A percentile compares a stretch with the other conserved stretches of the same genome.
Evolutionary conservation across 306 rosid genomes (phyloP).

Genomic region (Cyamopsis tetragonoloba): DNA sequence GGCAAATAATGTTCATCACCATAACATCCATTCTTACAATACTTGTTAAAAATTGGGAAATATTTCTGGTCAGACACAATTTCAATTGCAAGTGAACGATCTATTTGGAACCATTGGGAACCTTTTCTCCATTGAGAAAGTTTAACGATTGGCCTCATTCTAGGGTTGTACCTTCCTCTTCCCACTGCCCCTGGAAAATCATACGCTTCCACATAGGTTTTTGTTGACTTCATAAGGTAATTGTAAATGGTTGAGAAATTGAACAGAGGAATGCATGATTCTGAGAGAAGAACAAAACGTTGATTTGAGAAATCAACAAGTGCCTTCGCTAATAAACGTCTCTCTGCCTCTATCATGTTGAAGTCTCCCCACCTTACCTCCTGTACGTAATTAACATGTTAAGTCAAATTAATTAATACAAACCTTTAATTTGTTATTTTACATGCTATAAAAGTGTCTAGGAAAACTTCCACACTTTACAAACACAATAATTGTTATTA

Average conservation of each 20-base stretch:
- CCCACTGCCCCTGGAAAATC: slow-evolving; percentile 50
- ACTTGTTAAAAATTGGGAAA: slow-evolving; percentile 38
- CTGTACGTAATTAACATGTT: too few species aligned
- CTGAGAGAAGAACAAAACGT: slow-evolving; percentile 80
- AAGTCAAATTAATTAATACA: too few species aligned
- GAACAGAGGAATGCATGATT: slow-evolving; percentile 84
- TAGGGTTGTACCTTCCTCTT: slow-evolving; percentile 52
- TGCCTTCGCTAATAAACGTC: slow-evolving; percentile 74
- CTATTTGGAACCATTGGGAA: slow-evolving; percentile 88
- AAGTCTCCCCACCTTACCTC: slow-evolving; percentile 69
- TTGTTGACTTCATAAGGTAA: slow-evolving; percentile 45
- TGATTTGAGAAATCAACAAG: slow-evolving; percentile 61
- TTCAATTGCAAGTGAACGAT: slow-evolving; percentile 48
- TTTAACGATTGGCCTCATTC: slow-evolving; percentile 53
- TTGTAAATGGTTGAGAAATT: slow-evolving; percentile 64
- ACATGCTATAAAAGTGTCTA: too few species aligned
- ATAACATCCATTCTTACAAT: slow-evolving; percentile 49
- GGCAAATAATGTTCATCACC: slow-evolving; percentile 87
- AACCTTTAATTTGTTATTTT: too few species aligned
- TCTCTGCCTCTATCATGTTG: slow-evolving; percentile 75
- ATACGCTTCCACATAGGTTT: slow-evolving; percentile 56
- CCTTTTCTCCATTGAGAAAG: slow-evolving; percentile 80
- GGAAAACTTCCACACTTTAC: too few species aligned
- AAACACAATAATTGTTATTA: too few species aligned
- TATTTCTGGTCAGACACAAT: slow-evolving; percentile 48